Percentiles rank a stretch among this genome's conserved stretches.
These are phyloP conservation scores for Chrysoporthe cubensis DNA, from an alignment of 2,329 filamentous ascomycete genomes.

Conservation along the genomic window DNA sequence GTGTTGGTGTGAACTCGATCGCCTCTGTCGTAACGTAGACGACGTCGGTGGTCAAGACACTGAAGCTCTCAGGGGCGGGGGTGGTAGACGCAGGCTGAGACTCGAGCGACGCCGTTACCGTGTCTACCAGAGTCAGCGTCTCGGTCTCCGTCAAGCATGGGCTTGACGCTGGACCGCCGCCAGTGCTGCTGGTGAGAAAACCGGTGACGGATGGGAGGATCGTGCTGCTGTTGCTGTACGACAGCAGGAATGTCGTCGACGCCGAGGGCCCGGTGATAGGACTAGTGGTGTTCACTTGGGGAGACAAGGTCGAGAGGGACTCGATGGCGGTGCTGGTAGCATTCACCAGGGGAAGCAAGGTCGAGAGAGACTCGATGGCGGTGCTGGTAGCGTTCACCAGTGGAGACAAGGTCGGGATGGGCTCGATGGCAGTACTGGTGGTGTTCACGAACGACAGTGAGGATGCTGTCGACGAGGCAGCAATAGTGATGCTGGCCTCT, in stretches of 20 bases:
- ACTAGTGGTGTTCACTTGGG: not conserved
- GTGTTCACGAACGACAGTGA: not conserved
- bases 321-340: not conserved
- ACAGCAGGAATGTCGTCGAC: not conserved
- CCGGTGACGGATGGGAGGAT: not conserved
- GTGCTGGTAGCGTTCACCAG: not conserved
- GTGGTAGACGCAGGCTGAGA: not conserved
- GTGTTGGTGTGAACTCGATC: not conserved
- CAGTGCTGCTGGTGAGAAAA: not conserved
- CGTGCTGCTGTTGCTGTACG: not conserved
- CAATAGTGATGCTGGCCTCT: not conserved
- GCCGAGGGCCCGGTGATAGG: not conserved
- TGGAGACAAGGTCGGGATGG: not conserved
- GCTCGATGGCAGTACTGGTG: not conserved
- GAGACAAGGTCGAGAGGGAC: not conserved
- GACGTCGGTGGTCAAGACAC: slow-evolving; percentile 3
- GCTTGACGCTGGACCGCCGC: not conserved
- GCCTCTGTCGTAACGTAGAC: not conserved
- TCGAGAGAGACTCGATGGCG: not conserved
- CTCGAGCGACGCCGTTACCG: not conserved
- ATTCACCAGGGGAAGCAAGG: not conserved
- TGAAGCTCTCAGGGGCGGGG: not conserved
- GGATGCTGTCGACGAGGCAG: not conserved
- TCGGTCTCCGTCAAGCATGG: not conserved
- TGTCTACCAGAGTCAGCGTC: not conserved